Percentiles rank a stretch among this genome's conserved stretches.
These are phyloP conservation scores for Pestalotiopsis fici DNA, from an alignment of 2,329 filamentous ascomycete species.

Conservation along the genomic window DNA sequence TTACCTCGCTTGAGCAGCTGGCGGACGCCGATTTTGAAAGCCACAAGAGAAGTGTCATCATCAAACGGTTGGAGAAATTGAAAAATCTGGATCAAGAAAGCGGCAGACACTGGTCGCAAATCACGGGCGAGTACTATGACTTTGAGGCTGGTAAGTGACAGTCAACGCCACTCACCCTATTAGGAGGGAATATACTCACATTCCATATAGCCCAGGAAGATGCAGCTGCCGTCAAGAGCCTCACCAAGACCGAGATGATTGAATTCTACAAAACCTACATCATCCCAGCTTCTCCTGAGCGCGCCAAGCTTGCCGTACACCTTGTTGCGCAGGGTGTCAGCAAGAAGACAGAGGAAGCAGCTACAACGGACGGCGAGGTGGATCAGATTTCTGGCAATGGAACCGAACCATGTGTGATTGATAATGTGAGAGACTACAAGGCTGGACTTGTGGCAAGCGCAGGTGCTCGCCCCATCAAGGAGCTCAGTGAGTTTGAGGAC, in stretches of 20 bases:
- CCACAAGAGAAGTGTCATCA: conserved; percentile 87
- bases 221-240: conserved; percentile 68
- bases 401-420: conserved; percentile 63
- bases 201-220: conserved; percentile 66
- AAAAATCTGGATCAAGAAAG: conserved; percentile 91
- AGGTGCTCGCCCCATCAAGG: conserved; percentile 71
- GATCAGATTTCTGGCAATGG: conserved; percentile 43
- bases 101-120: conserved; percentile 79
- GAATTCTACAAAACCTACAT: conserved; percentile 79
- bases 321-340: conserved; percentile 71
- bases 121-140: conserved; percentile 84
- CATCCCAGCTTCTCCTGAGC: conserved; percentile 67
- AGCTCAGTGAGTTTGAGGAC: conserved; percentile 85
- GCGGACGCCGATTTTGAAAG: conserved; percentile 81
- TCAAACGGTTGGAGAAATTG: conserved; percentile 83
- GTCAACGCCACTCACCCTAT: neutral
- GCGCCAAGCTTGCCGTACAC: conserved; percentile 85
- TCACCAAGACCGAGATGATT: conserved; percentile 80
- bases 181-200: neutral
- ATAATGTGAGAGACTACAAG: conserved; percentile 81
- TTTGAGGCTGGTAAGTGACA: conserved; percentile 76
- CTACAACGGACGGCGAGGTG: conserved; percentile 32
- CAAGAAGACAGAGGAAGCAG: conserved; percentile 38
- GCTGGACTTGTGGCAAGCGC: conserved; percentile 70
- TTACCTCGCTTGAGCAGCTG: conserved; percentile 46